Base-by-base conservation (phyloP, 768 basidiomycete species). In the Daedalea quercina region DNA sequence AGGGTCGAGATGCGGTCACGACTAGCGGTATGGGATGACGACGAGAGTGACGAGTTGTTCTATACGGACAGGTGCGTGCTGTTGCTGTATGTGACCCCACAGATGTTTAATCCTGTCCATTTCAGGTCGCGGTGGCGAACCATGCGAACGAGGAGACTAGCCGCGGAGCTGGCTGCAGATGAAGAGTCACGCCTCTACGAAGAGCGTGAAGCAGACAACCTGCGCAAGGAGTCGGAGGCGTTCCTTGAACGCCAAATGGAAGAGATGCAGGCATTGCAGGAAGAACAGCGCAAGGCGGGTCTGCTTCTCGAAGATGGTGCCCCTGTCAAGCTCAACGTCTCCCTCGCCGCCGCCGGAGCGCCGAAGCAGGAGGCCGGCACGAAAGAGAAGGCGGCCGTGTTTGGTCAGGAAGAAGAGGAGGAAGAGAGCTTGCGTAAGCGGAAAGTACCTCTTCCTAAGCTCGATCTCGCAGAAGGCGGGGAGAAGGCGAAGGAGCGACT, bases 231-330 rank as follows among this genome's bases (percentile, higher is more conserved):
- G 69, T 93, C 92, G 0, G 95, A 97, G 68, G 87, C 84, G 57
- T 96, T 98, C 78, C 76, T 97, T 54, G 90, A 90, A 33, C 79
- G 84, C 51, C 94, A 96, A 64, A 93, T 95, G 90, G 90, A 90
- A 57, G 94, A 97, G 67, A 88, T 95, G 84, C 91, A 93, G 58
- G 86, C 90, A 1, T 73, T 95, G 25, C 90, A 89, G 12, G 89
- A 90, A 47, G 88, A 94, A 63, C 92, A 96, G 62, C 84, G 90
- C 57, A 89, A 90, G 63, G 90, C 90, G 7, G 94, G 94, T 26
- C 77, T 95, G 70, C 70, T 96, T 15, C 76, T 94, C 28, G 94
- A 95, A 57, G 94, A 96, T 57, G 91, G 90, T 25, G 90, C 89
- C 17, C 91, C 93, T 4, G 88, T 97, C 61, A 84, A 86, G 62